Percentiles rank a stretch among this genome's conserved stretches.
phyloP scores from a whole-genome alignment of 169 alveolate species.

The Eimeria necatrix region DNA sequence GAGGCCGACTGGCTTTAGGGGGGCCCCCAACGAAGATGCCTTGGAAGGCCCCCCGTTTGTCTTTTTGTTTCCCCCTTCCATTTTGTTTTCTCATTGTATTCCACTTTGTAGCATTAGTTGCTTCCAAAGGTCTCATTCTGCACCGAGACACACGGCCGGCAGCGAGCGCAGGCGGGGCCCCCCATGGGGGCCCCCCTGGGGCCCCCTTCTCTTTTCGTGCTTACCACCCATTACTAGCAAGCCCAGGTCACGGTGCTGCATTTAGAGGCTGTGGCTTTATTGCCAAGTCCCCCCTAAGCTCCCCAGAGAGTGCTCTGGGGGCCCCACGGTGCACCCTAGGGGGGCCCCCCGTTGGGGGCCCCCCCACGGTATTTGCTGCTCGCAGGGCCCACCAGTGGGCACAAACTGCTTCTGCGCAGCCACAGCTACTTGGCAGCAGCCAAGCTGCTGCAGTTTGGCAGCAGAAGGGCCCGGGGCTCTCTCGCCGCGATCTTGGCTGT shows the following conservation, averaged over 20 bases:
- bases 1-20: neutral
- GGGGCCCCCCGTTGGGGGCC: slow-evolving; percentile 9
- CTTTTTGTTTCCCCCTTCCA: neutral
- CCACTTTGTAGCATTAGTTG: neutral
- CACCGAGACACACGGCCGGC: neutral
- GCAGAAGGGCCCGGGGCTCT: neutral
- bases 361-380: neutral
- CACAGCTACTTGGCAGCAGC: no score
- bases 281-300: neutral
- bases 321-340: neutral
- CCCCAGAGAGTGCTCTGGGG: neutral
- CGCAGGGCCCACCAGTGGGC: neutral
- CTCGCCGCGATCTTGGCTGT: neutral
- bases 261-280: neutral
- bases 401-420: no score
- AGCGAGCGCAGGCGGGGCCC: neutral
- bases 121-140: neutral
- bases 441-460: no score
- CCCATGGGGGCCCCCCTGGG: slow-evolving; percentile 19
- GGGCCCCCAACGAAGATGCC: slow-evolving; percentile 1
- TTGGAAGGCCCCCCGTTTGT: neutral
- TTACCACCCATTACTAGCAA: neutral
- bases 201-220: neutral
- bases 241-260: neutral
- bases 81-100: neutral